Conservation (phyloP, 2,329 filamentous ascomycete species). For the Xylaria sp. region DNA sequence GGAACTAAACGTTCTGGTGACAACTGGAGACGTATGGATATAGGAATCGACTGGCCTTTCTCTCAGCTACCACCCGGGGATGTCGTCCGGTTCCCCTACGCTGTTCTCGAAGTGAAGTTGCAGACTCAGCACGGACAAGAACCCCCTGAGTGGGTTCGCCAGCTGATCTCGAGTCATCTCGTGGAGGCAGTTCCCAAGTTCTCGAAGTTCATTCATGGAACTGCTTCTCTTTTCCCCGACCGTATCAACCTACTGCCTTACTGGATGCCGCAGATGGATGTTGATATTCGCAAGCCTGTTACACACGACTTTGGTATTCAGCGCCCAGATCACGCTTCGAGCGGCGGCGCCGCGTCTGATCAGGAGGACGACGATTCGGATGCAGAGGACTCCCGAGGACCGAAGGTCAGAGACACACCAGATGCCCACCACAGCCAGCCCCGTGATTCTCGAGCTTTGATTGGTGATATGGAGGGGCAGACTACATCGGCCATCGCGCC, state of each 20-base stretch:
- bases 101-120: constrained; percentile 92
- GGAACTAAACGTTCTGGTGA: constrained; percentile 69
- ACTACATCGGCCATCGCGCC: constrained; percentile 56
- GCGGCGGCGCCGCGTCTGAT: constrained; percentile 68
- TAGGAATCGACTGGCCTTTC: constrained; percentile 94
- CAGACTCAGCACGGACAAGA: constrained; percentile 95
- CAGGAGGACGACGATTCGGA: constrained; percentile 69
- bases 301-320: constrained; percentile 89
- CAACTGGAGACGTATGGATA: constrained; percentile 96
- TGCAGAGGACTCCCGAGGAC: constrained; percentile 47
- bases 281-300: constrained; percentile 90
- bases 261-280: constrained; percentile 98
- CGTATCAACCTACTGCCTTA: constrained; percentile 88
- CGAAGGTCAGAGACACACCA: constrained; percentile 2
- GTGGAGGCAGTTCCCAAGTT: constrained; percentile 99
- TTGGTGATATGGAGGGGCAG: constrained; percentile 73
- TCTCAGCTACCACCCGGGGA: constrained; percentile 80
- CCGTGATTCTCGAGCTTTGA: constrained; percentile 19
- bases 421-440: constrained; percentile 21
- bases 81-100: constrained; percentile 88
- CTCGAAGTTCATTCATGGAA: constrained; percentile 97
- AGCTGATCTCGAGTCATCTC: constrained; percentile 86
- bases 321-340: constrained; percentile 66
- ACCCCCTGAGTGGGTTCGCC: constrained; percentile 92
- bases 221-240: constrained; percentile 77